phyloP scores from a whole-genome alignment of 306 rosid genomes.

The Mimosa bimucronata region DNA sequence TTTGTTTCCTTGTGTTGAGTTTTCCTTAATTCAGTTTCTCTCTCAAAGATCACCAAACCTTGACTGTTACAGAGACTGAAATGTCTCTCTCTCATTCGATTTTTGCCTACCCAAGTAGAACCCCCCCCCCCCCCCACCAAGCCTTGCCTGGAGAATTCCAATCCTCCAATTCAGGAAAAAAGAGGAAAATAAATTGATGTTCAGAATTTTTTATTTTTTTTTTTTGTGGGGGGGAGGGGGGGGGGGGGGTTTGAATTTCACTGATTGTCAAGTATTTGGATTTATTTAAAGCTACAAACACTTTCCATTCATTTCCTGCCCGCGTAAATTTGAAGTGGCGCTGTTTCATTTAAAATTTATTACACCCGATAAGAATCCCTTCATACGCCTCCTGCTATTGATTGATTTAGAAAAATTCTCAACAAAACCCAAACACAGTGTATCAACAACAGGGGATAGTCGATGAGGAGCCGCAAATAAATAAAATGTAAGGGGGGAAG shows the following conservation, averaged over 20 bases:
- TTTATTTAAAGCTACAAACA: neutral
- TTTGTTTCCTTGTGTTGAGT: constrained; percentile 52
- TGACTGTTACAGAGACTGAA: constrained; percentile 23
- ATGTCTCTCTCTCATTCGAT: constrained; percentile 58
- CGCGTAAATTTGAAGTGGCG: neutral
- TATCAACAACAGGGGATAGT: neutral
- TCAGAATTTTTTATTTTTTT: constrained; percentile 2
- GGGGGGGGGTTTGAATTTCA: neutral
- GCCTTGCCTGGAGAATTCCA: constrained; percentile 27
- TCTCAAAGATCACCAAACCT: constrained; percentile 31
- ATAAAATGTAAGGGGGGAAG: neutral
- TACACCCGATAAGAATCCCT: neutral
- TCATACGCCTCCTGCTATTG: neutral
- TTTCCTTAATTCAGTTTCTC: constrained; percentile 34
- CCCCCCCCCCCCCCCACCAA: constrained; percentile 24
- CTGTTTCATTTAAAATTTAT: neutral
- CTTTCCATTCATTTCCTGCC: neutral
- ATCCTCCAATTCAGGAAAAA: constrained; percentile 48
- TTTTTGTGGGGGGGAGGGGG: no score
- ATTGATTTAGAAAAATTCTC: neutral
- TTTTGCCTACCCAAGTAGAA: constrained; percentile 24
- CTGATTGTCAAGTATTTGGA: neutral
- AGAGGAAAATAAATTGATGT: neutral
- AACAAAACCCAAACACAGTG: neutral
- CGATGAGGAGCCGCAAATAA: neutral